Percentiles rank a stretch among this genome's conserved stretches.
phyloP scores from a whole-genome alignment of 2,329 filamentous ascomycete species.

The Polychaeton citri region DNA sequence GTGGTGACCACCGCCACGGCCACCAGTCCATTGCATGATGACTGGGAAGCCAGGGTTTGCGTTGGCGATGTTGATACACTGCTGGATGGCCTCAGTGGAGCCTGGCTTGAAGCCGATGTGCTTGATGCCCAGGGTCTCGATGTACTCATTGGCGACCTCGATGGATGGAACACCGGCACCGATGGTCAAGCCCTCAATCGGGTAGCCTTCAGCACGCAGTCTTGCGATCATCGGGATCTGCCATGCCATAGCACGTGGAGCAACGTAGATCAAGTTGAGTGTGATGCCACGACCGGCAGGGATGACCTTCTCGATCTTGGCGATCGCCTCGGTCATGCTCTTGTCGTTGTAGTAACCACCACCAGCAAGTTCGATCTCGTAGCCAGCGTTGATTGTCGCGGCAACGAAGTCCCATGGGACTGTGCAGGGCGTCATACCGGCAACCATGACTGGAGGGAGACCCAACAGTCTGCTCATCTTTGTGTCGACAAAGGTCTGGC shows the following conservation, averaged over 20 bases:
- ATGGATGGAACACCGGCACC: constrained; percentile 89
- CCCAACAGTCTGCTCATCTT: constrained; percentile 86
- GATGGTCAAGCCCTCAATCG: constrained; percentile 84
- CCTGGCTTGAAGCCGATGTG: constrained; percentile 93
- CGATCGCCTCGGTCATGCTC: constrained; percentile 68
- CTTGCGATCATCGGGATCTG: constrained; percentile 75
- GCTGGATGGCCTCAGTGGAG: constrained; percentile 74
- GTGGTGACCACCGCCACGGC: constrained; percentile 85
- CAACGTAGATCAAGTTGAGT: constrained; percentile 84
- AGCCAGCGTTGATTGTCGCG: constrained; percentile 88
- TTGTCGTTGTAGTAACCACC: constrained; percentile 79
- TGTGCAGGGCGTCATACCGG: constrained; percentile 86
- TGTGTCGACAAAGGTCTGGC: constrained; percentile 86
- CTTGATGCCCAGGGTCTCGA: constrained; percentile 81
- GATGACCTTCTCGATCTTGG: constrained; percentile 73
- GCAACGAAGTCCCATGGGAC: constrained; percentile 86
- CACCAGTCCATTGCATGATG: constrained; percentile 88
- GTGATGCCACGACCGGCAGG: constrained; percentile 78
- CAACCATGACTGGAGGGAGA: constrained; percentile 75
- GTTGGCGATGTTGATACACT: constrained; percentile 84
- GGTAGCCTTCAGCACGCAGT: constrained; percentile 71
- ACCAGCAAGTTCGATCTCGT: constrained; percentile 80
- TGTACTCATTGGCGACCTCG: constrained; percentile 86
- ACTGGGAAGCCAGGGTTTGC: constrained; percentile 92
- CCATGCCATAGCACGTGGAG: constrained; percentile 80